Base-by-base conservation (phyloP, 2,329 filamentous ascomycete species). In the Cladosporium velox region DNA sequence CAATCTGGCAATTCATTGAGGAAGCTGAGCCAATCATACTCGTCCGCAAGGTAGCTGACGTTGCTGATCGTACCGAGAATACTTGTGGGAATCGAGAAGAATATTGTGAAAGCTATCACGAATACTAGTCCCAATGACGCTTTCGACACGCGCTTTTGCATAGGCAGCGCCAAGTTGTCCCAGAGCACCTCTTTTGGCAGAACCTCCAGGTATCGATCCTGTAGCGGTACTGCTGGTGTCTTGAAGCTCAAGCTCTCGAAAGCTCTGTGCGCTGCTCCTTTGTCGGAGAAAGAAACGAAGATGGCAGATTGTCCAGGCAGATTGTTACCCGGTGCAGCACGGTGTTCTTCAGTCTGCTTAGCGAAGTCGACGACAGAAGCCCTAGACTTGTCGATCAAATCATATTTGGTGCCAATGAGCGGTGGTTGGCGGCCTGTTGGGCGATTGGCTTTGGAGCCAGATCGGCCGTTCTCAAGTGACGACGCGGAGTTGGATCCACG, bases 361-460 rank as follows among this genome's bases (percentile, higher is more conserved):
- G 89, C 87, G 47, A 96, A 83, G 57, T 89, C 87, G 59, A 88
- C 86, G 59, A 97, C 85, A 74, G 92, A 88, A 1, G 84, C 83
- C 49, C 94, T 89, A 67, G 89, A 90, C 86, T 91, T 96, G 68
- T 94, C 88, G 76, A 99, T 96, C 0, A 92, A 93, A 78, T 98
- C 93, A n/a, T 95, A 90, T 77, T 95, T 94, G 71, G 90, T 86
- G 68, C 92, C 90, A 69, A 93, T 83, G 35, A 96, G 77, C 6
- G 85, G 83, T 72, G 89, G 90, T 61, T 88, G 81, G 38, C 87
- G 86, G 73, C 95, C 90, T 3, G 89, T 88, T 1, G 93, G 93
- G 28, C 74, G 66, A 14, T 70, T 63, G 8, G 66, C 54, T 91
- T 68, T 69, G 1, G 49, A 34, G 18, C 26, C 30, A 5, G 44